Percentiles rank a stretch among this genome's conserved stretches.
These are phyloP conservation scores for Sphaerobolus stellatus DNA, from an alignment of 1,284 basidiomycete genomes.

Conservation along the genomic window DNA sequence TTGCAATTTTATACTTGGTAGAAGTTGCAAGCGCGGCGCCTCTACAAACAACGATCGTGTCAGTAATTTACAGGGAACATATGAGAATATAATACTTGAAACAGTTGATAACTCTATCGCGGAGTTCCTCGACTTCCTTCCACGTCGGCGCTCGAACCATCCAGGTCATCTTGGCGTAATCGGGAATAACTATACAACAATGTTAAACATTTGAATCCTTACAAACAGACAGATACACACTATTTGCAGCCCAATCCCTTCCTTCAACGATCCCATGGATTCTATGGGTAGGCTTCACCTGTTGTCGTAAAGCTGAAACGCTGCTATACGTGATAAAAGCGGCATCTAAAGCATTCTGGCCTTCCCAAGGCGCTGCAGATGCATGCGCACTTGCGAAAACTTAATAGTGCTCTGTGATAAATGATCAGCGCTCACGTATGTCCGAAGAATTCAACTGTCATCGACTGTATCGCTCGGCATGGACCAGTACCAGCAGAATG, in stretches of 20 bases:
- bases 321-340: conserved; percentile 77
- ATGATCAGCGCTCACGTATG: conserved; percentile 44
- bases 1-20: conserved; percentile 55
- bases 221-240: conserved; percentile 38
- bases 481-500: conserved; percentile 50
- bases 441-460: conserved; percentile 66
- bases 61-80: neutral
- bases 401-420: neutral
- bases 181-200: conserved; percentile 65
- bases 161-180: conserved; percentile 66
- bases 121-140: conserved; percentile 50
- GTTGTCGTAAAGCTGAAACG: conserved; percentile 74
- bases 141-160: conserved; percentile 63
- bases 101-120: conserved; percentile 53
- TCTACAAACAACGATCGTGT: conserved; percentile 39
- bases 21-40: conserved; percentile 71
- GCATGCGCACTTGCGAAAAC: conserved; percentile 63
- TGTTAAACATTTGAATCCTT: no score
- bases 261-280: conserved; percentile 67
- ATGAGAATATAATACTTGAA: conserved; percentile 46
- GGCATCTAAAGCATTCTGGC: conserved; percentile 81
- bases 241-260: conserved; percentile 62
- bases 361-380: conserved; percentile 77
- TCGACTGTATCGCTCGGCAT: conserved; percentile 56
- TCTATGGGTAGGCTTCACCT: conserved; percentile 62